These are phyloP conservation scores for Papiliotrema terrestris DNA, from an alignment of 1,284 basidiomycete genomes.

Conservation along the genomic window DNA sequence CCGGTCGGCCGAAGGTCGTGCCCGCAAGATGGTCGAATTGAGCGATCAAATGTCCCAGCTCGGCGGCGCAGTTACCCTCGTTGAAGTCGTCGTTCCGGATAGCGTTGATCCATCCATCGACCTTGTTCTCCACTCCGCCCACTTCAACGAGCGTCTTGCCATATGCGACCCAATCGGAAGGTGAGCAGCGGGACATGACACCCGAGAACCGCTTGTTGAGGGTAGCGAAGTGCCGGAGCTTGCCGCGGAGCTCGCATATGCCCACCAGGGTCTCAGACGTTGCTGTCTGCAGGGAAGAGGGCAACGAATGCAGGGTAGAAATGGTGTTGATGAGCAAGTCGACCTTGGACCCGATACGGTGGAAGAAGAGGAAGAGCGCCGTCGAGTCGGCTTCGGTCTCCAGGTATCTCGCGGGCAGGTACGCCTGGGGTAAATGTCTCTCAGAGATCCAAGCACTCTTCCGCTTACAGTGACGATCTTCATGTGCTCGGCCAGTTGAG, in stretches of 20 bases:
- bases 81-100: conserved; percentile 83
- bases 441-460: too few relatives aligned
- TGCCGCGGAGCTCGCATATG: conserved; percentile 84
- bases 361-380: conserved; percentile 85
- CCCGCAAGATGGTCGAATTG: conserved; percentile 88
- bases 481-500: conserved; percentile 72
- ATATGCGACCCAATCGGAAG: conserved; percentile 75
- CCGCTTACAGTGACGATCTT: conserved; percentile 51
- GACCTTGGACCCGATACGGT: conserved; percentile 74
- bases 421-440: conserved; percentile 56
- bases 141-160: conserved; percentile 83
- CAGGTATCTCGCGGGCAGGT: conserved; percentile 77
- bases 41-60: conserved; percentile 78
- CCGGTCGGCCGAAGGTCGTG: conserved; percentile 72
- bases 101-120: conserved; percentile 85
- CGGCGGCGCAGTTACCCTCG: conserved; percentile 85
- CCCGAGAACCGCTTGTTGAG: conserved; percentile 83
- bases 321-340: conserved; percentile 78
- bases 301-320: conserved; percentile 73
- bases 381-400: conserved; percentile 83
- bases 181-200: conserved; percentile 70
- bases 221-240: conserved; percentile 70
- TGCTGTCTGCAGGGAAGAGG: conserved; percentile 71
- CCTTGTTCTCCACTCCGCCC: conserved; percentile 78
- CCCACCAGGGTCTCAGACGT: conserved; percentile 78